Base-by-base conservation (phyloP, 345 rosid genomes). In the Eucalyptus microcorys region DNA sequence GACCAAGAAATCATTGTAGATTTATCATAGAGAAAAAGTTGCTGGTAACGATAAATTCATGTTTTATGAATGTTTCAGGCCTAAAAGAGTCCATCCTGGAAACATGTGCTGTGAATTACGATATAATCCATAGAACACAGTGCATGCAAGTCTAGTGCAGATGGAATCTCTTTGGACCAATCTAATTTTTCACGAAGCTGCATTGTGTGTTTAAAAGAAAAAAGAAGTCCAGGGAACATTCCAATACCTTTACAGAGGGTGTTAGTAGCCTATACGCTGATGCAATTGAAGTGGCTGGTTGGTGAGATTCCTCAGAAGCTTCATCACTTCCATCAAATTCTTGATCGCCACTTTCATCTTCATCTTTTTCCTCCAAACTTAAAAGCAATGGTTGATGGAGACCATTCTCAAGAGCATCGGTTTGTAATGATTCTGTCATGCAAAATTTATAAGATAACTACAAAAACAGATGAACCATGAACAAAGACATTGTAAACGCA, bases 171-270 rank as follows among this genome's bases (percentile, higher is more conserved):
- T 76, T 21, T 40, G 27, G 47, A 6, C 84, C 47, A 12, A 76
- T 37, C 24, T 76, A 40, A 22, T 76, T n/a, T 76, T 40, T 15
- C 47, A 76, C 21, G 84, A 40, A 76, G 47, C 47, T 40, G 47
- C 47, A 40, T 76, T 21, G 84, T 1, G 30, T 76, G 47, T 40
- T 76, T 40, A 40, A 76, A 76, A 55, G 57, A 55, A 24, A 40
- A 76, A 40, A 76, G 47, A 40, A 76, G 84, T 37, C 84, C 27
- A 76, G 47, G 47, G 47, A 40, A 76, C 84, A 40, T 76, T 59
- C 57, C n/a, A 71, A 55, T 90, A 98, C 99, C 99, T 97, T 98
- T 87, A 98, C 97, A 88, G 99, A 97, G 89, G 99, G 99, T 26
- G 99, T 98, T 88, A 98, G 98, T 84, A 98, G 93, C 92, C 94